Conservation (phyloP, 2,329 filamentous ascomycete species). For the Talaromyces sp. region DNA sequence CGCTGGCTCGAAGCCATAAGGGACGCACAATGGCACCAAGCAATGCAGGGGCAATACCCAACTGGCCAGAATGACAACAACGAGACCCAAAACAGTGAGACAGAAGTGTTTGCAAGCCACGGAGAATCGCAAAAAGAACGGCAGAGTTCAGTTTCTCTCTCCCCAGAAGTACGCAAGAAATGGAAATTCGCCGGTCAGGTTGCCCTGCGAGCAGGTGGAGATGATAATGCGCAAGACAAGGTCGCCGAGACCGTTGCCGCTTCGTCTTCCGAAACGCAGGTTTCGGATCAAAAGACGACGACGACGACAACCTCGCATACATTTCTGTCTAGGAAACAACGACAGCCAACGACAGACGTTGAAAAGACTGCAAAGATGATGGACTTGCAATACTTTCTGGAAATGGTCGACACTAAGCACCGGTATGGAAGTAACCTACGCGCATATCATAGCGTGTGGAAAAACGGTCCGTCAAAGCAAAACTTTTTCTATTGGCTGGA, state of each 20-base stretch:
- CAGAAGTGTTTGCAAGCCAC: neutral
- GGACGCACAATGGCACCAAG: slow-evolving; percentile 52
- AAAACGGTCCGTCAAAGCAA: slow-evolving; percentile 67
- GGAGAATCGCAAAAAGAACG: neutral
- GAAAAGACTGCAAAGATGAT: slow-evolving; percentile 66
- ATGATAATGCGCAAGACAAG: slow-evolving; percentile 49
- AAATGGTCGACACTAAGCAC: slow-evolving; percentile 67
- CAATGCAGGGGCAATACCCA: slow-evolving; percentile 41
- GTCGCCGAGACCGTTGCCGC: slow-evolving; percentile 29
- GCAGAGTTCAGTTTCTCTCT: slow-evolving; percentile 18
- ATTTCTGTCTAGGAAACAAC: slow-evolving; percentile 1
- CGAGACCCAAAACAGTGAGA: neutral
- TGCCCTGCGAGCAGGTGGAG: slow-evolving; percentile 65
- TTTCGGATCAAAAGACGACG: slow-evolving; percentile 20
- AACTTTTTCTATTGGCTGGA: slow-evolving; percentile 97
- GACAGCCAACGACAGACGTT: neutral
- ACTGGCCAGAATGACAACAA: slow-evolving; percentile 2
- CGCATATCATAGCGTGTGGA: slow-evolving; percentile 81
- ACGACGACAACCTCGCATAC: neutral
- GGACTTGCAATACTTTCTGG: slow-evolving; percentile 77
- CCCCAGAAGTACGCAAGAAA: slow-evolving; percentile 54
- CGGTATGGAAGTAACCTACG: slow-evolving; percentile 79
- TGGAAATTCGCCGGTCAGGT: slow-evolving; percentile 73
- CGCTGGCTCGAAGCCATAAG: slow-evolving; percentile 37
- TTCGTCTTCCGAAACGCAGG: neutral